These are phyloP conservation scores for Diplodia seriata DNA, from an alignment of 2,329 filamentous ascomycete species.

Conservation along the genomic window DNA sequence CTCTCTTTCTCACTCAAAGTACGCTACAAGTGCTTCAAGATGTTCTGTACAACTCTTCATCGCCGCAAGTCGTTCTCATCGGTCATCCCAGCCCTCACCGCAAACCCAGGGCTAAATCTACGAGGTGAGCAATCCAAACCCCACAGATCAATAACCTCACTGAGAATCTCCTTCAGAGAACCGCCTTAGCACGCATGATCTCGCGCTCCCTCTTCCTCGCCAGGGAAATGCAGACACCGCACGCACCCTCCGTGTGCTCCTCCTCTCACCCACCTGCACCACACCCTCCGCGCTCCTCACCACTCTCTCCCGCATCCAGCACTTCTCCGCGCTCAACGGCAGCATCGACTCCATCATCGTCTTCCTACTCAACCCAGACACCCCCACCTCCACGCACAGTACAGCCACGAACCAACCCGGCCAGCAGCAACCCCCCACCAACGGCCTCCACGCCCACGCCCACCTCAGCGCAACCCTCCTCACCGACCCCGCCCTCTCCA, in stretches of 20 bases:
- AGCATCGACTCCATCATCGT: conserved; percentile 15
- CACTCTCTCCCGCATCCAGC: conserved; percentile 27
- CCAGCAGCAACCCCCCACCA: background rate
- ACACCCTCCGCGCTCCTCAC: background rate
- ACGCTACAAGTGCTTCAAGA: conserved; percentile 29
- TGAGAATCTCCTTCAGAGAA: conserved; percentile 11
- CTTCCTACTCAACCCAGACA: conserved; percentile 12
- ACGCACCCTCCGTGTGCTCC: conserved; percentile 22
- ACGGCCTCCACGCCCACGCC: conserved; percentile 21
- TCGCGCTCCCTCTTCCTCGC: conserved; percentile 27
- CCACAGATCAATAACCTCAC: background rate
- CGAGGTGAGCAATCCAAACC: conserved; percentile 39
- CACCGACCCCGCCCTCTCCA: conserved; percentile 1
- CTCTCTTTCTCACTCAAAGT: too few species aligned
- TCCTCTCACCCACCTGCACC: conserved; percentile 27
- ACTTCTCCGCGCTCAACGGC: conserved; percentile 27
- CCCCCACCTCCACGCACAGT: background rate
- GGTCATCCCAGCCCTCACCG: conserved; percentile 45
- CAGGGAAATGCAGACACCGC: background rate
- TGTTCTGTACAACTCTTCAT: conserved; percentile 53
- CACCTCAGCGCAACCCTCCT: conserved; percentile 14
- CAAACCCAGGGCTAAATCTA: conserved; percentile 38
- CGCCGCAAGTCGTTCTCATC: conserved; percentile 49
- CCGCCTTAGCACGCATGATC: conserved; percentile 27
- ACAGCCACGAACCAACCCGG: background rate